A percentile compares a stretch with the other conserved stretches of the same genome.
These are phyloP conservation scores for Mrakia frigida DNA, from an alignment of 768 basidiomycete species.

Conservation along the genomic window DNA sequence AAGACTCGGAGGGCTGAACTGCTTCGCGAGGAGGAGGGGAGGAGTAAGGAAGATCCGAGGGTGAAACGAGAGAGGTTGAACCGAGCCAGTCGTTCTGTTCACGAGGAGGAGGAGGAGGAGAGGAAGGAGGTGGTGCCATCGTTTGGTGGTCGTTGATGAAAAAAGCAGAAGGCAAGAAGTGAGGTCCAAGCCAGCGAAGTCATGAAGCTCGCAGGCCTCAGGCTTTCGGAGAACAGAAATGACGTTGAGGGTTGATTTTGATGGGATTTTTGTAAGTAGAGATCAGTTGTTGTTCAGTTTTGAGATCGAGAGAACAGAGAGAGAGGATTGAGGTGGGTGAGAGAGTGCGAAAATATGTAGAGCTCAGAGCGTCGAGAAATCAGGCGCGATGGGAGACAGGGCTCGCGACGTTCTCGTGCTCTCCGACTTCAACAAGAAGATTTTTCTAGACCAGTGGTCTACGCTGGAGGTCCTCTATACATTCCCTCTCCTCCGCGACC, in stretches of 20 bases:
- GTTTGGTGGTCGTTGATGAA: neutral
- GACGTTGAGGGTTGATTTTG: neutral
- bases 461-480: too few species aligned
- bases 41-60: neutral
- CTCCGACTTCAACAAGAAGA: too few species aligned
- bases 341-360: neutral
- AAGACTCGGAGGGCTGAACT: neutral
- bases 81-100: neutral
- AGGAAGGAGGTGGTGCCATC: neutral
- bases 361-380: neutral
- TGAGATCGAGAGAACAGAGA: too few species aligned
- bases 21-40: neutral
- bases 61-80: neutral
- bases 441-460: too few species aligned
- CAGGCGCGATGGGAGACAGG: neutral
- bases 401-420: too few species aligned
- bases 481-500: too few species aligned
- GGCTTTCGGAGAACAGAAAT: neutral
- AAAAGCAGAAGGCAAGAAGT: neutral
- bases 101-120: neutral
- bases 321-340: too few species aligned
- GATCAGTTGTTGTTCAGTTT: too few species aligned
- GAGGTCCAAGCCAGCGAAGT: neutral
- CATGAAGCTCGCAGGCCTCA: neutral
- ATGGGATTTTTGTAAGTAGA: too few species aligned